A percentile compares a stretch with the other conserved stretches of the same genome.
Conservation (phyloP, 1,139 yeast species). For the Lodderomyces elongisporus region DNA sequence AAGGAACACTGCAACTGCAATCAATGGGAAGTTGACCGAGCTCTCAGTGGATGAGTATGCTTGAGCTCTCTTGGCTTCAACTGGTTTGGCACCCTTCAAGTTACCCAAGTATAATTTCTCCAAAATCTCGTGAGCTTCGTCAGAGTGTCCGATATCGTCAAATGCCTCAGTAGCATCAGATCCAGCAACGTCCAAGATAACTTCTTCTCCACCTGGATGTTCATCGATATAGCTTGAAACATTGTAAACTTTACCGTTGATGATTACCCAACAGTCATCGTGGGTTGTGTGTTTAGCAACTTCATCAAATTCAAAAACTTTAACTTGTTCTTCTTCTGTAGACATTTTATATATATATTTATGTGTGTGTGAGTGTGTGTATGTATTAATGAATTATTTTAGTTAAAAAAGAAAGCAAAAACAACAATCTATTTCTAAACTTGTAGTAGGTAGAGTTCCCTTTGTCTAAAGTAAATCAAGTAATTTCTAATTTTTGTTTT, state of each 20-base stretch:
- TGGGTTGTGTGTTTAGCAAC: slow-evolving; percentile 70
- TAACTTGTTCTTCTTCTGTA: slow-evolving; percentile 23
- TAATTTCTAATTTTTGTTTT: too few species aligned
- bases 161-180: slow-evolving; percentile 91
- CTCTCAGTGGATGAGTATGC: slow-evolving; percentile 19
- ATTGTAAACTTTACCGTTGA: slow-evolving; percentile 88
- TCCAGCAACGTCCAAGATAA: slow-evolving; percentile 86
- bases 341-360: slow-evolving; percentile 13
- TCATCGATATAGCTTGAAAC: slow-evolving; percentile 81
- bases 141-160: slow-evolving; percentile 96
- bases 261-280: slow-evolving; percentile 86
- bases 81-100: slow-evolving; percentile 37
- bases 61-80: slow-evolving; percentile 11
- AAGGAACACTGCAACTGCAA: slow-evolving; percentile 48
- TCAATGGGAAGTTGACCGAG: slow-evolving; percentile 25
- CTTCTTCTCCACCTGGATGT: slow-evolving; percentile 98
- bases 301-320: slow-evolving; percentile 45
- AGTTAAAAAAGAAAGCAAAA: too few species aligned
- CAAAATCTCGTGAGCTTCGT: slow-evolving; percentile 82
- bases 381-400: too few species aligned
- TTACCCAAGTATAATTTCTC: slow-evolving; percentile 64
- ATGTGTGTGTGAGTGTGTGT: neutral
- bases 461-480: too few species aligned
- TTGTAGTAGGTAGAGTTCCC: too few species aligned
- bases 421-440: too few species aligned